Conservation (phyloP, 2,329 filamentous ascomycete genomes). For the Aureobasidium melanogenum region DNA sequence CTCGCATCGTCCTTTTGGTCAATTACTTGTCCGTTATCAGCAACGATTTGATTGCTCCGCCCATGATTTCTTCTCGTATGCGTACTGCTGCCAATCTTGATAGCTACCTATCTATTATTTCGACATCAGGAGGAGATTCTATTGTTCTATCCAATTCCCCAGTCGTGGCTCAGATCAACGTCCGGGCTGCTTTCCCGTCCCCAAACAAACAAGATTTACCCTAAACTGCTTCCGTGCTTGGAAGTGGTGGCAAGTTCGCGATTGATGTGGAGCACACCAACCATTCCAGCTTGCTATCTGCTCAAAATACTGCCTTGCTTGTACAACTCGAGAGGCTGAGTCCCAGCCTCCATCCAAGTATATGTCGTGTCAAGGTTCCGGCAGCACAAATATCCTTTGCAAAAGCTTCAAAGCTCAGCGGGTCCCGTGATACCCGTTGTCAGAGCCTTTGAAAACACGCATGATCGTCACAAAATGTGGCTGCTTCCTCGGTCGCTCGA, state of each 20-base stretch:
- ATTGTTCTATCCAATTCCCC: neutral
- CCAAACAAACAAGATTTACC: conserved; percentile 9
- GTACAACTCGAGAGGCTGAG: neutral
- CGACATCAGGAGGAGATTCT: conserved; percentile 1
- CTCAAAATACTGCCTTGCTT: neutral
- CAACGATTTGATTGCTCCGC: conserved; percentile 10
- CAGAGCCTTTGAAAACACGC: neutral
- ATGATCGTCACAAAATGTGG: conserved; percentile 10
- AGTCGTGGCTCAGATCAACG: conserved; percentile 9
- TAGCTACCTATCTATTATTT: neutral
- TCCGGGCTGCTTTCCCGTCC: conserved; percentile 6
- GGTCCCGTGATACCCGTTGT: conserved; percentile 13
- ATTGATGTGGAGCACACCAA: conserved; percentile 6
- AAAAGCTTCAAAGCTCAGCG: conserved; percentile 4
- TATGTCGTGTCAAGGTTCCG: conserved; percentile 2
- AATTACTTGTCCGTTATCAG: conserved; percentile 9
- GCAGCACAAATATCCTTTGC: neutral
- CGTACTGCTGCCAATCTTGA: conserved; percentile 1
- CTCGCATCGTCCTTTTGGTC: conserved; percentile 7
- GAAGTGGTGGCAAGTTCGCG: neutral
- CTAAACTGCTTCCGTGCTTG: neutral
- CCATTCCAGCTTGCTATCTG: neutral
- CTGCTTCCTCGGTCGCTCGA: conserved; percentile 4
- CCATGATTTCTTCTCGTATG: neutral
- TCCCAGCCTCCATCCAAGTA: neutral